Percentiles rank a stretch among this genome's conserved stretches.
Conservation (phyloP, 2,329 filamentous ascomycete species). For the Exophiala sideris region DNA sequence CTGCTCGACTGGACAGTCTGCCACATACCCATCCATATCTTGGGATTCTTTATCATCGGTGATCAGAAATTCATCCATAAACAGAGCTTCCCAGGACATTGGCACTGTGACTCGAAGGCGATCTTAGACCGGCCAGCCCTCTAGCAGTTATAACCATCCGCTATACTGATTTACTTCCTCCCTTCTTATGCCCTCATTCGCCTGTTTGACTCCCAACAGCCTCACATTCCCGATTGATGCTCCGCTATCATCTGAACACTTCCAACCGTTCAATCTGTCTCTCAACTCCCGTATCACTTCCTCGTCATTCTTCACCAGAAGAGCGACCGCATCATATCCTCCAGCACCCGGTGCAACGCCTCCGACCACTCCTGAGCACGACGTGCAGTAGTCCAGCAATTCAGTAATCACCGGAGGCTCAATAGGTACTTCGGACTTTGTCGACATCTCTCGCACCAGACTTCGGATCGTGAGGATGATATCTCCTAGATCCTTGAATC, state of each 20-base stretch:
- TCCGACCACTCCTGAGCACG: constrained; percentile 75
- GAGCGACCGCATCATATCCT: constrained; percentile 82
- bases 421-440: constrained; percentile 72
- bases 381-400: constrained; percentile 71
- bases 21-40: too few species aligned
- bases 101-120: not conserved
- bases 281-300: constrained; percentile 60
- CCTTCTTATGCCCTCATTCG: constrained; percentile 44
- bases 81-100: too few species aligned
- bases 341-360: constrained; percentile 93
- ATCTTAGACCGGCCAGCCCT: not conserved
- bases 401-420: constrained; percentile 83
- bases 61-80: too few species aligned
- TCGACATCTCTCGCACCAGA: constrained; percentile 73
- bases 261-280: constrained; percentile 65
- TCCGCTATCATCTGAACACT: constrained; percentile 42
- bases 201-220: constrained; percentile 44
- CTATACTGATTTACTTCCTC: constrained; percentile 39
- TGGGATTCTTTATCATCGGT: too few species aligned
- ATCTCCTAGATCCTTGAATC: constrained; percentile 52
- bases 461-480: constrained; percentile 52
- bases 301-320: constrained; percentile 72
- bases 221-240: constrained; percentile 45
- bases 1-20: too few species aligned
- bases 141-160: constrained; percentile 34